Base-by-base conservation (phyloP, 257 asterid species). In the Lithospermum erythrorhizon region DNA sequence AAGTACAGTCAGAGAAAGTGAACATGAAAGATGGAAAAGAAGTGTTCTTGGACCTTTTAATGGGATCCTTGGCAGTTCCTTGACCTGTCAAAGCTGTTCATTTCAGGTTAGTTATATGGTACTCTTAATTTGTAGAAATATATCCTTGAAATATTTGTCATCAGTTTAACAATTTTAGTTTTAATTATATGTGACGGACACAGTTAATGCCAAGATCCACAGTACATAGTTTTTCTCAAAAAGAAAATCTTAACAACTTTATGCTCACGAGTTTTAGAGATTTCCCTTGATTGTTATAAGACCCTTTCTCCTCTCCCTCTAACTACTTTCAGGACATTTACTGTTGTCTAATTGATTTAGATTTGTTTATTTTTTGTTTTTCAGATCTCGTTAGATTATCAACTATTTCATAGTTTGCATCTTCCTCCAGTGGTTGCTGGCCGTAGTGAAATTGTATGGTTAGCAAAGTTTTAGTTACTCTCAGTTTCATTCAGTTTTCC, bases 21-120 rank as follows among this genome's bases (percentile, higher is more conserved):
- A 81, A 51, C 75, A 69, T 64, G 78, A 72, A 62, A 86, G 87
- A 76, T 91, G 98, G 98, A 71, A 63, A 37, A 80, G 76, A 32
- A 64, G 61, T 75, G 89, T 81, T 59, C 87, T 88, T 55, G 95
- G 89, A 72, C 96, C 98, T 53, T 88, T 91, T 57, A 81, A 91
- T 81, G 96, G 98, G 70, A 64, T 89, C 62, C 78, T 88, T 48
- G 75, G 90, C 78, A 91, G 96, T 83, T 58, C 63, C 71, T 78
- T 91, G 71, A 63, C 75, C 60, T 91, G 98, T 77, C 85, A 82
- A 73, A 88, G 86, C 73, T 91, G 98, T 72, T 82, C 87, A 65
- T 78, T 79, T 84, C 98, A 88, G 98, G 98, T 91, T 76, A 87
- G 98, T 91, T 76, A 87, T 87, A 76, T 76, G 85, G 85, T 75